Evolutionary conservation across 495 filamentous ascomycete genomes (phyloP).

Genomic region (Hypoxylon lenormandii): DNA sequence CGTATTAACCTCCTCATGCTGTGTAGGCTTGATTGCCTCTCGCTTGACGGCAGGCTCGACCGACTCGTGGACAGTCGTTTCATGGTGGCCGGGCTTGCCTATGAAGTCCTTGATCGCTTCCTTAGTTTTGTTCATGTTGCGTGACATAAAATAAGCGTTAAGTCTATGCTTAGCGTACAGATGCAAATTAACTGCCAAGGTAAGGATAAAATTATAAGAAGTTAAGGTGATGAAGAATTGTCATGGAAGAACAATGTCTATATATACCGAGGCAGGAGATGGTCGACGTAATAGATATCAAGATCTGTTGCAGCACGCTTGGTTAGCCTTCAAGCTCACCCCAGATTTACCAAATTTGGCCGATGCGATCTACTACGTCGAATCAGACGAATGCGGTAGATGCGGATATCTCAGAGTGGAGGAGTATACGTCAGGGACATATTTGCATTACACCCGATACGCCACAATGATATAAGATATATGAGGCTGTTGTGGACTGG

Average conservation of each 20-base stretch:
- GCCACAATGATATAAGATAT: conserved; percentile 1
- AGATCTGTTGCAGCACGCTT: neutral
- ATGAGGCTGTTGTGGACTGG: neutral
- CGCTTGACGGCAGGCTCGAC: conserved; percentile 70
- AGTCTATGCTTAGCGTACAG: too few relatives aligned
- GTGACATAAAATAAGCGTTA: neutral
- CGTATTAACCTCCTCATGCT: conserved; percentile 67
- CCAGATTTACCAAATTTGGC: conserved; percentile 15
- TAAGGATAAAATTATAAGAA: too few relatives aligned
- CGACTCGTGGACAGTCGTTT: conserved; percentile 72
- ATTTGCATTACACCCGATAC: neutral
- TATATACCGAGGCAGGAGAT: conserved; percentile 25
- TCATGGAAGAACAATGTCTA: neutral
- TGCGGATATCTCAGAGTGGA: conserved; percentile 7
- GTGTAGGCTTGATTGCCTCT: conserved; percentile 64
- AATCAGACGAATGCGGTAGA: conserved; percentile 17
- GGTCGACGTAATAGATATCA: conserved; percentile 25
- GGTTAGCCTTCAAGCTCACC: neutral
- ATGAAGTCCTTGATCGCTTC: conserved; percentile 65
- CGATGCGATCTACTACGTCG: neutral
- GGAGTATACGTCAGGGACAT: conserved; percentile 16
- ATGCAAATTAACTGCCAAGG: too few relatives aligned
- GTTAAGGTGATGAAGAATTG: neutral
- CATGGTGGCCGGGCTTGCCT: conserved; percentile 67
- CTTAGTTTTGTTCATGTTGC: conserved; percentile 70